Percentiles rank a stretch among this genome's conserved stretches.
These are phyloP conservation scores for Platanthera zijinensis DNA, from an alignment of 106 monocot species.

Conservation along the genomic window DNA sequence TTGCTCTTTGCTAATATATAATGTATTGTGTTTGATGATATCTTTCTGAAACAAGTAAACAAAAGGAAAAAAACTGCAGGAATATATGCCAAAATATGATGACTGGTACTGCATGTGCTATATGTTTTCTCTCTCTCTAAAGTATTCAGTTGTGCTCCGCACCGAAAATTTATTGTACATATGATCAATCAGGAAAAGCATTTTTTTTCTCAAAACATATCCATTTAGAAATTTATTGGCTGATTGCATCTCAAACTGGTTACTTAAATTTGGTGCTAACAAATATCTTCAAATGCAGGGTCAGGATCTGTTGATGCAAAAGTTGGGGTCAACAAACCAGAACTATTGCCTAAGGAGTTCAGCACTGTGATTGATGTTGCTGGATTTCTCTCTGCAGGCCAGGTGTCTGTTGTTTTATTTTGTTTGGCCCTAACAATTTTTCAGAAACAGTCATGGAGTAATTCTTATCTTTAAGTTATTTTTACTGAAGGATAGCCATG, in stretches of 20 bases:
- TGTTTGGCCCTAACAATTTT: neutral
- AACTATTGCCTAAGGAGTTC: conserved; percentile 88
- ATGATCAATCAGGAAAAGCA: neutral
- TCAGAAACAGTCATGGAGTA: neutral
- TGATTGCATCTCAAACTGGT: neutral
- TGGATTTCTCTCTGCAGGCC: conserved; percentile 85
- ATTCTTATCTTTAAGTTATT: too few species aligned
- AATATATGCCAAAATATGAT: neutral
- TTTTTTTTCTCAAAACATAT: neutral
- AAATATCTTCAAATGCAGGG: conserved; percentile 20
- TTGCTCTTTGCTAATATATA: too few species aligned
- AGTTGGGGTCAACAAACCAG: conserved; percentile 82
- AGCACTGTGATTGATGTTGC: conserved; percentile 82
- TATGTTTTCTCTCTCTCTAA: neutral
- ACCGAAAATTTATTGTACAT: neutral
- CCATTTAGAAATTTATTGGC: neutral
- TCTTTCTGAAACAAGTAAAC: neutral
- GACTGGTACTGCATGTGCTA: neutral
- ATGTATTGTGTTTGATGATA: too few species aligned
- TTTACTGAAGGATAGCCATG: neutral
- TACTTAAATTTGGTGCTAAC: neutral
- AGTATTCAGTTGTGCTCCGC: neutral
- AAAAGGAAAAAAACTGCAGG: neutral
- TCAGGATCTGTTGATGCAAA: conserved; percentile 54
- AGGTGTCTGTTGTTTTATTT: conserved; percentile 30